Base-by-base conservation (phyloP, 768 basidiomycete genomes). In the Obba rivulosa region DNA sequence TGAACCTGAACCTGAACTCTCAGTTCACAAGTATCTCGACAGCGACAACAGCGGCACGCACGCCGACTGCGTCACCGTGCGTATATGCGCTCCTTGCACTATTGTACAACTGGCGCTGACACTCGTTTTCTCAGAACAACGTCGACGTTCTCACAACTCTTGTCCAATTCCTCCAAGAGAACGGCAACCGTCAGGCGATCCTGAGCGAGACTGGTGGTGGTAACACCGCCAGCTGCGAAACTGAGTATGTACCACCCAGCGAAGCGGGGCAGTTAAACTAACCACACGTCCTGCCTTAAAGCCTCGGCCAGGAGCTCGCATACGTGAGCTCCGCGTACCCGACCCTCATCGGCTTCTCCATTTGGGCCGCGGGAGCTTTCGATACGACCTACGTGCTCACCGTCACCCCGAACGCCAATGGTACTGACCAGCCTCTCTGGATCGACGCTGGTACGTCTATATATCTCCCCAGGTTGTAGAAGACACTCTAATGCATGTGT, bases 341-440 rank as follows among this genome's bases (percentile, higher is more conserved):
- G 21, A 69, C 57, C 34, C 65, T 77, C 38, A 62, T 67, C 34
- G 79, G 79, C n/a, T 81, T 77, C 66, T 66, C 75, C 17, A 67
- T 73, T 31, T 79, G 77, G 79, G 66, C 74, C 50, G 79, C 73
- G 34, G 77, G 78, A 38, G 65, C 72, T 2, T 81, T 79, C 60
- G 71, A 71, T 49, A 69, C 74, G 1, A 69, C 65, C 42, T 80
- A 80, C 59, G 65, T 66, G n/a, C 67, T 79, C 41, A 69, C 72
- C 21, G 62, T 77, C 41, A 74, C 73, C 9, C 79, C 79, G 18
- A 70, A 69, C 61, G 51, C 69, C 18, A 65, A 76, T 55, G 74
- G 75, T 41, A 64, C 69, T 28, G 75, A 77, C 56, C 73, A 76
- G 57, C 71, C 70, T 17, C 55, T 75, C 24, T 75, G 72, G 72